A percentile compares a stretch with the other conserved stretches of the same genome.
These are phyloP conservation scores for Brassica hybrid DNA, from an alignment of 441 rosid species.

Conservation along the genomic window DNA sequence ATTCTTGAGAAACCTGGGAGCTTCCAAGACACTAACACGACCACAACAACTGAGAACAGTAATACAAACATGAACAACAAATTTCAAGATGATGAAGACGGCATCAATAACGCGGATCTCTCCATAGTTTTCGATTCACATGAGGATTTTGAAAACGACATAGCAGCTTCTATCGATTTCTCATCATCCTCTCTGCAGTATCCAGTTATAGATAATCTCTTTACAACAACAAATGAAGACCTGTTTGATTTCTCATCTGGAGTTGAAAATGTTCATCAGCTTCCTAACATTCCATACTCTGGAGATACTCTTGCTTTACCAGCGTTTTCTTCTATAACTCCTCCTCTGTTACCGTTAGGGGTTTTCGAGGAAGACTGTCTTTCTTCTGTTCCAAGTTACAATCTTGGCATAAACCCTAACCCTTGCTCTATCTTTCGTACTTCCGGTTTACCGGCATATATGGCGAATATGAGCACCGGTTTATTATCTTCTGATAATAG, in stretches of 20 bases:
- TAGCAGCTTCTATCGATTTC: slow-evolving; percentile 79
- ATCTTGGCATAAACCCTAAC: slow-evolving; percentile 55
- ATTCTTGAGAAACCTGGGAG: slow-evolving; percentile 38
- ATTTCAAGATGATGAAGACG: slow-evolving; percentile 24
- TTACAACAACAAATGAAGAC: slow-evolving; percentile 47
- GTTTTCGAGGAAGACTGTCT: slow-evolving; percentile 71
- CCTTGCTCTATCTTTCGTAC: slow-evolving; percentile 52
- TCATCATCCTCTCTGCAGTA: slow-evolving; percentile 59
- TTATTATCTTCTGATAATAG: slow-evolving; percentile 50
- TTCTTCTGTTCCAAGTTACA: slow-evolving; percentile 68
- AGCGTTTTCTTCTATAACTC: slow-evolving; percentile 38
- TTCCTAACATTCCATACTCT: slow-evolving; percentile 20
- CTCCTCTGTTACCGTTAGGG: slow-evolving; percentile 39
- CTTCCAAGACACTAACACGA: slow-evolving; percentile 46
- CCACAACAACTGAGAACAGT: slow-evolving; percentile 42
- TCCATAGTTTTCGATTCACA: slow-evolving; percentile 57
- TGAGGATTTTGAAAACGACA: slow-evolving; percentile 69
- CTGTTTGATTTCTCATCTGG: slow-evolving; percentile 60
- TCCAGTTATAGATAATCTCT: slow-evolving; percentile 48
- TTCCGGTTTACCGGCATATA: slow-evolving; percentile 47
- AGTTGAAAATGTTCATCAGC: slow-evolving; percentile 43
- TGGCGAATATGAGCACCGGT: slow-evolving; percentile 49
- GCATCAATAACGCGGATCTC: slow-evolving; percentile 43
- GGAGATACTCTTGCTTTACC: slow-evolving; percentile 24
- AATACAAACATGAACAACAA: slow-evolving; percentile 36